A percentile compares a stretch with the other conserved stretches of the same genome.
phyloP scores from a whole-genome alignment of 495 filamentous ascomycete species.

The Pyronema omphalodes region DNA sequence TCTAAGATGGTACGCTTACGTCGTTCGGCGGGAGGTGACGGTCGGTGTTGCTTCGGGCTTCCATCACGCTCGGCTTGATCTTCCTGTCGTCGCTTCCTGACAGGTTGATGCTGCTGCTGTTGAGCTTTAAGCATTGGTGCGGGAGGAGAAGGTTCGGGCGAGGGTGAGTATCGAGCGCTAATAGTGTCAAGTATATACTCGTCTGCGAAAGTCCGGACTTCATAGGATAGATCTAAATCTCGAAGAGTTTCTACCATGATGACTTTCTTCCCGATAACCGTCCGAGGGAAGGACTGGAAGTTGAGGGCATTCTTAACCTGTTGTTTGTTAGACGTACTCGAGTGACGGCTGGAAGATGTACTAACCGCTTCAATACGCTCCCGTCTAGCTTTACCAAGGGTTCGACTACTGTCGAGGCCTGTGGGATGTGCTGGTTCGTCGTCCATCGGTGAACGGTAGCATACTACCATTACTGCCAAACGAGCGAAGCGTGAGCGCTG shows the following conservation, averaged over 20 bases:
- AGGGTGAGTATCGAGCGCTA: not conserved
- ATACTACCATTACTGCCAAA: constrained; percentile 19
- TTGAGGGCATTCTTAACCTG: not conserved
- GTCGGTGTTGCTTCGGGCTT: too few relatives aligned
- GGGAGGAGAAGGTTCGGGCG: too few relatives aligned
- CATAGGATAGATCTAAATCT: not conserved
- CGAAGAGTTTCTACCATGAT: not conserved
- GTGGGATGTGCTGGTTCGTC: constrained; percentile 15
- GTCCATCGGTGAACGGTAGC: constrained; percentile 21
- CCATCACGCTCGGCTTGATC: too few relatives aligned
- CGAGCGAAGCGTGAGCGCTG: constrained; percentile 11
- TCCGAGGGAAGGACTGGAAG: not conserved
- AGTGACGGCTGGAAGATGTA: not conserved
- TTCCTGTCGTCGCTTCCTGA: too few relatives aligned
- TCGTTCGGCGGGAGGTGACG: too few relatives aligned
- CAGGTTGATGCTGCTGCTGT: too few relatives aligned
- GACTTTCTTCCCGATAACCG: not conserved
- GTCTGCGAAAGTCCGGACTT: not conserved
- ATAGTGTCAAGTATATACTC: not conserved
- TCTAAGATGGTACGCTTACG: too few relatives aligned
- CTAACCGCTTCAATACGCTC: constrained; percentile 20
- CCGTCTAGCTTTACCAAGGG: constrained; percentile 14
- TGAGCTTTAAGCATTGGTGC: too few relatives aligned
- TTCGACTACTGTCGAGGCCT: constrained; percentile 16
- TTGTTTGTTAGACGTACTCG: not conserved